Conservation (phyloP, 495 filamentous ascomycete species). For the Talaromyces stipitatus region DNA sequence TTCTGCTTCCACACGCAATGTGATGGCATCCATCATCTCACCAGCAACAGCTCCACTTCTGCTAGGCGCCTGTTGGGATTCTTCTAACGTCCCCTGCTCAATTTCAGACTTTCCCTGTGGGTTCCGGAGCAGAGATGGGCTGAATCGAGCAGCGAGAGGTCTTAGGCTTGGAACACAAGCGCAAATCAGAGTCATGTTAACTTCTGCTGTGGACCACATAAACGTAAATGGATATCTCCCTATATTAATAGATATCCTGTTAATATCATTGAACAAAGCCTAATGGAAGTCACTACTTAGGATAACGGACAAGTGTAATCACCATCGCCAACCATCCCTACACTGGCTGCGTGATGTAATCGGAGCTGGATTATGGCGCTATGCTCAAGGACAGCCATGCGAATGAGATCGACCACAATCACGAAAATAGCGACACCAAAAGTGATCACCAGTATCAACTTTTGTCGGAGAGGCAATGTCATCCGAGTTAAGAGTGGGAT, state of each 20-base stretch:
- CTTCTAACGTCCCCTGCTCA: neutral
- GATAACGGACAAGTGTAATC: constrained; percentile 49
- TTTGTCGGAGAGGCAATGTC: constrained; percentile 73
- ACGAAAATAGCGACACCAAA: constrained; percentile 81
- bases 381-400: constrained; percentile 81
- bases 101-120: neutral
- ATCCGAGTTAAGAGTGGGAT: constrained; percentile 82
- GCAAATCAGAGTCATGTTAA: constrained; percentile 81
- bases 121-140: neutral
- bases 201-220: constrained; percentile 89
- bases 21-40: neutral
- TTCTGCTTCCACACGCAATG: neutral
- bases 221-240: constrained; percentile 51
- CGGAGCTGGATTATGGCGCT: constrained; percentile 39
- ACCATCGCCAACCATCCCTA: constrained; percentile 6
- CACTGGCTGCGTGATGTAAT: neutral
- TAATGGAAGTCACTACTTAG: neutral
- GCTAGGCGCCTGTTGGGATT: neutral
- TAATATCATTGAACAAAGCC: neutral
- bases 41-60: neutral
- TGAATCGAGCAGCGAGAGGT: constrained; percentile 63
- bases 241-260: neutral
- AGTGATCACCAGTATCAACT: constrained; percentile 74
- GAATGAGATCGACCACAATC: constrained; percentile 76
- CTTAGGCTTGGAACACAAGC: constrained; percentile 91